Percentiles rank a stretch among this genome's conserved stretches.
Evolutionary conservation across 2,329 filamentous ascomycete genomes (phyloP).

Genomic region (Chalara sp.): DNA sequence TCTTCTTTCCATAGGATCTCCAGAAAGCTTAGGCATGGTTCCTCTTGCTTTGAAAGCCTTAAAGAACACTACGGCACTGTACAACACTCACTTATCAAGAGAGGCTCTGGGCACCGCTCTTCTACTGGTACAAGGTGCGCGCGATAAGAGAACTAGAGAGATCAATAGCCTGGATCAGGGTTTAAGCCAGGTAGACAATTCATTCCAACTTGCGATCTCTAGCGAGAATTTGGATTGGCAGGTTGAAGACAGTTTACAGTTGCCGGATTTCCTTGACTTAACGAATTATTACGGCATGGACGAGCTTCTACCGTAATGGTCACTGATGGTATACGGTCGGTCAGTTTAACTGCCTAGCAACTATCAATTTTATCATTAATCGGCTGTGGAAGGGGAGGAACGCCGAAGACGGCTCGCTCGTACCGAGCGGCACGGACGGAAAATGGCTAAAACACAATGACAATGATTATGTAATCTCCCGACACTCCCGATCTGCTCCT

Average conservation of each 20-base stretch:
- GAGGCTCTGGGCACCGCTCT: conserved; percentile 17
- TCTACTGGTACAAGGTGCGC: conserved; percentile 15
- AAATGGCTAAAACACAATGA: too few relatives aligned
- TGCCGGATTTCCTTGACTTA: conserved; percentile 7
- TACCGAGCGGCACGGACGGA: too few relatives aligned
- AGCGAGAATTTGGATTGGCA: conserved; percentile 4
- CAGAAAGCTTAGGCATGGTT: conserved; percentile 13
- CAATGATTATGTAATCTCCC: too few relatives aligned
- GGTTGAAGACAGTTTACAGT: conserved; percentile 4
- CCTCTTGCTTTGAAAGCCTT: conserved; percentile 13
- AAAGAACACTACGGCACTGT: conserved; percentile 8
- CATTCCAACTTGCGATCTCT: not conserved
- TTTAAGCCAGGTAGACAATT: conserved; percentile 4
- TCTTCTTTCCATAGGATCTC: conserved; percentile 12
- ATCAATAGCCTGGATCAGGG: conserved; percentile 13
- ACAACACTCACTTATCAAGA: conserved; percentile 12
- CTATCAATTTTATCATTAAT: too few relatives aligned
- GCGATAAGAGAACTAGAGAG: conserved; percentile 12
- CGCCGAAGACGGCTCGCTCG: too few relatives aligned
- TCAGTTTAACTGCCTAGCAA: too few relatives aligned
- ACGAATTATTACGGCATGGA: not conserved
- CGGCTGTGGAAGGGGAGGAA: too few relatives aligned
- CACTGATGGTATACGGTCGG: too few relatives aligned
- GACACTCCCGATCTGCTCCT: too few relatives aligned
- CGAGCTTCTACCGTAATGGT: not conserved